Evolutionary conservation across 352 stramenopile species (phyloP), one percentile per base, ranked within the genome.

Genomic region (Phytophthora idaei): DNA sequence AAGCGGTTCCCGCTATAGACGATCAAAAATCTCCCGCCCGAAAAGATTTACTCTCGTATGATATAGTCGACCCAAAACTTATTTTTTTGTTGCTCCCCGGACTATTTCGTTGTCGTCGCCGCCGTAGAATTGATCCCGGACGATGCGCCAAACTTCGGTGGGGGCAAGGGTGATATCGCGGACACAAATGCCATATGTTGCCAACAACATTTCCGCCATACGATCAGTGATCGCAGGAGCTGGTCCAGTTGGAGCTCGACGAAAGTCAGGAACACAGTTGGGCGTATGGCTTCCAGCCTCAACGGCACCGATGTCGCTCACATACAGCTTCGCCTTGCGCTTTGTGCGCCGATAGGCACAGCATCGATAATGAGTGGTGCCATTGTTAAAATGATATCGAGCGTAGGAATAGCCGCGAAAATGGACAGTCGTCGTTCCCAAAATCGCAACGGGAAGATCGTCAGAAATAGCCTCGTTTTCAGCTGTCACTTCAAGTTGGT

Each of bases 1-100:
- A 47, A 65, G n/a, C 9, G 48, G 57, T 12, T 65, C 47, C 0
- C 1, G 37, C 15, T 57, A 17, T 1, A 64, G 28, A 8, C 48
- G 29, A 4, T 37, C 57, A 57, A 57, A 64, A 11, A 46, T 57
- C 1, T 57, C 46, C 1, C 36, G 34, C 3, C 57, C 47, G 57
- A 63, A 49, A 42, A 28, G 17, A 7, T 52, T 37, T 5, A 10
- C 41, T 31, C 32, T 45, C 4, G 47, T 52, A 2, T 36, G 25
- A 42, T 64, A 64, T 1, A 57, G 57, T 7, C 42, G 42, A 28
- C 42, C 17, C 42, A 31, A 48, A 48, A 48, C 12, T 48, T 14
- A 21, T 50, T 0, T 45, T 45, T 45, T 17, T 6, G 39, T 21
- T 21, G 39, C 39, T 4, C 39, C 39, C 14, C 4, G 1, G 15